phyloP scores from a whole-genome alignment of 1,139 yeast species.

The Pichia sp. region DNA sequence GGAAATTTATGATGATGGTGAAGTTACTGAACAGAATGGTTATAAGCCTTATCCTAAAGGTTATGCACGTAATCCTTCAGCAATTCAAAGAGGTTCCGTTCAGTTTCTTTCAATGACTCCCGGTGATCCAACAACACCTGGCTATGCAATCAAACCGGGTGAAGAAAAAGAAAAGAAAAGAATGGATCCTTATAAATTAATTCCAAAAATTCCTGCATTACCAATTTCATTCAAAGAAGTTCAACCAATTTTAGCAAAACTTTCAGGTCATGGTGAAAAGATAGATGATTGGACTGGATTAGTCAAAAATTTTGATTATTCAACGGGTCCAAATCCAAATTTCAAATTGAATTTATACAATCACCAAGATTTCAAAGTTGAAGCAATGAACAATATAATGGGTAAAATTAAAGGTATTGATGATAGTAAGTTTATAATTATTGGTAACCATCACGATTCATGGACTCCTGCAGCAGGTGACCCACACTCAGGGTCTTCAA shows the following conservation, averaged over 20 bases:
- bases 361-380: conserved; percentile 49
- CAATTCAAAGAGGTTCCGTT: conserved; percentile 79
- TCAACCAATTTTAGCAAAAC: conserved; percentile 44
- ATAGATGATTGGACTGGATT: conserved; percentile 40
- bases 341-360: conserved; percentile 45
- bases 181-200: conserved; percentile 39
- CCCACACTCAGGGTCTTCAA: conserved; percentile 64
- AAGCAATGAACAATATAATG: conserved; percentile 55
- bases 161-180: conserved; percentile 48
- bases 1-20: conserved; percentile 63
- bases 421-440: conserved; percentile 43
- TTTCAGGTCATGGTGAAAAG: conserved; percentile 49
- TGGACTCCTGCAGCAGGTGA: conserved; percentile 73
- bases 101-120: conserved; percentile 71
- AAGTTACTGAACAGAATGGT: conserved; percentile 43
- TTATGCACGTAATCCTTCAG: conserved; percentile 60
- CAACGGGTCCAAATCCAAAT: conserved; percentile 55
- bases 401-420: conserved; percentile 49
- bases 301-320: conserved; percentile 36
- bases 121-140: conserved; percentile 90
- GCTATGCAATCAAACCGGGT: conserved; percentile 58
- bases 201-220: conserved; percentile 56
- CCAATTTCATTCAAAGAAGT: conserved; percentile 58
- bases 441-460: conserved; percentile 69
- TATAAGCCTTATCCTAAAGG: conserved; percentile 58